Conservation (phyloP, 2,329 filamentous ascomycete genomes). For the Celoporthe dispersa region DNA sequence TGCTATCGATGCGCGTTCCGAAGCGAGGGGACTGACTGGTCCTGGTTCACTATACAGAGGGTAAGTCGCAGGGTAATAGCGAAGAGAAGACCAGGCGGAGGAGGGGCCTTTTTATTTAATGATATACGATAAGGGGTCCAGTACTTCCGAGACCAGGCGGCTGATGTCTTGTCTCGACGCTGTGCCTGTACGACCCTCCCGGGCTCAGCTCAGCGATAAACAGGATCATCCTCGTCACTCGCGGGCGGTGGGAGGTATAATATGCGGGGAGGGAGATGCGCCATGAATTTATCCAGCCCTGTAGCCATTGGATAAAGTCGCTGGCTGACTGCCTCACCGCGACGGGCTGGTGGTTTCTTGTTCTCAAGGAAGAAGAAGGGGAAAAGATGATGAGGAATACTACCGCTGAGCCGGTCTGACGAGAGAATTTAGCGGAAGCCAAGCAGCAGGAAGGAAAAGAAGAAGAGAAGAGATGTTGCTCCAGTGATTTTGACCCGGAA, state of each 20-base stretch:
- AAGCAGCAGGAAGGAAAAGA: too few species aligned
- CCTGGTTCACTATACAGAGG: background rate
- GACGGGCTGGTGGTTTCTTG: background rate
- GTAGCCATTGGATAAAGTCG: slow-evolving; percentile 6
- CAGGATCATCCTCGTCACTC: slow-evolving; percentile 10
- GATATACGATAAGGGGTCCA: background rate
- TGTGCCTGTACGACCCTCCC: background rate
- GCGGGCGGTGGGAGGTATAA: background rate
- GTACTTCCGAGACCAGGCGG: background rate
- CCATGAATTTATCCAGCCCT: slow-evolving; percentile 25
- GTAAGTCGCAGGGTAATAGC: background rate
- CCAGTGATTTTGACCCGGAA: background rate
- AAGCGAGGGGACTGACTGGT: too few species aligned
- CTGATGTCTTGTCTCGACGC: background rate
- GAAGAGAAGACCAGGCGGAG: background rate
- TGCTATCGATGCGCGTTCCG: background rate
- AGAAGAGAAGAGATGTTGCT: too few species aligned
- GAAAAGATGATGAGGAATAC: too few species aligned
- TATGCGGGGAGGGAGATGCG: background rate
- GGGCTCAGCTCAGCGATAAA: background rate
- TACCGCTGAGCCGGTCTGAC: background rate
- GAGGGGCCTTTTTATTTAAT: background rate
- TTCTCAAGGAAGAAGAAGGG: background rate
- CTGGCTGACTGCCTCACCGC: background rate
- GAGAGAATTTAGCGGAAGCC: background rate